phyloP scores from a whole-genome alignment of 208 protist genomes.

The Trypanosoma rangeli region DNA sequence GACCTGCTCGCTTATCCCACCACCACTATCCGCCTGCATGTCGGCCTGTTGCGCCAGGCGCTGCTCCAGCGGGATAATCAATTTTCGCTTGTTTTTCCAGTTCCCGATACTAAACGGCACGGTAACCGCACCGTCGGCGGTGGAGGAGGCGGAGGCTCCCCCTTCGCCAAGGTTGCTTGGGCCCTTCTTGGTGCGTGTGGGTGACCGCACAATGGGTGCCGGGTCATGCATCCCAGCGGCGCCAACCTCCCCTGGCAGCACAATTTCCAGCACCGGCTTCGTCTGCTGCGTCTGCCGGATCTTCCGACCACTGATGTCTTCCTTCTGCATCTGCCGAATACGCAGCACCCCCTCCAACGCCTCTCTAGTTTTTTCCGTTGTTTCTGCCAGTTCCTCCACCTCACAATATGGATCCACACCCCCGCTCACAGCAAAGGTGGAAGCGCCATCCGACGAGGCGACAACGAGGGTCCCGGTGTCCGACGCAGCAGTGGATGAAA shows the following conservation, averaged over 20 bases:
- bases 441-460: not conserved
- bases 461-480: not conserved
- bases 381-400: constrained; percentile 24
- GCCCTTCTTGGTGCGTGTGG: constrained; percentile 45
- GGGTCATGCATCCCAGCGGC: constrained; percentile 27
- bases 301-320: constrained; percentile 40
- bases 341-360: constrained; percentile 34
- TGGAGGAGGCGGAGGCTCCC: constrained; percentile 4
- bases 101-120: constrained; percentile 75
- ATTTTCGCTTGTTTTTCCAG: constrained; percentile 84
- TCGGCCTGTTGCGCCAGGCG: constrained; percentile 60
- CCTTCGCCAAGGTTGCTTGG: constrained; percentile 11
- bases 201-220: constrained; percentile 71
- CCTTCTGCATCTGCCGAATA: constrained; percentile 13
- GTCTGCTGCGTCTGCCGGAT: constrained; percentile 1
- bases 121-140: not conserved
- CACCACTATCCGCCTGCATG: constrained; percentile 21
- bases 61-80: constrained; percentile 78
- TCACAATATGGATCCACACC: not conserved
- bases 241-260: constrained; percentile 8
- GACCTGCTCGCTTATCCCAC: constrained; percentile 48
- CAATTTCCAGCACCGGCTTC: constrained; percentile 30
- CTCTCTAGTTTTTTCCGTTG: constrained; percentile 40
- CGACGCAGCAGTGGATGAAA: not conserved
- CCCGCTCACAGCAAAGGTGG: not conserved